phyloP scores from a whole-genome alignment of 768 basidiomycete species.

The Imleria badia region DNA sequence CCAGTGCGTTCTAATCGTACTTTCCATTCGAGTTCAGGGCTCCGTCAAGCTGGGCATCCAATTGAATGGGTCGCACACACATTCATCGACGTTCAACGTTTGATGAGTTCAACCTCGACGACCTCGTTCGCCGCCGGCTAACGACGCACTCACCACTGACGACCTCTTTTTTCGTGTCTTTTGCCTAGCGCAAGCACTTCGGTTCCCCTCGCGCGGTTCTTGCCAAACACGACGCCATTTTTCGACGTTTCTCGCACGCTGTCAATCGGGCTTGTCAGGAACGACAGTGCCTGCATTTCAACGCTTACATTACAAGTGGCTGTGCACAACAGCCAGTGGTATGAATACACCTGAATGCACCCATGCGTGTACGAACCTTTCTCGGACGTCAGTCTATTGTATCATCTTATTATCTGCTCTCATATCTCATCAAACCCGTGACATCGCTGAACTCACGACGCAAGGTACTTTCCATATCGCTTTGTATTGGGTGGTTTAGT shows the following conservation, averaged over 20 bases:
- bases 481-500: too few relatives aligned
- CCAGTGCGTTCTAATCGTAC: neutral
- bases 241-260: neutral
- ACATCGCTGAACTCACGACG: too few relatives aligned
- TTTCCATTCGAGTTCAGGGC: neutral
- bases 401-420: too few relatives aligned
- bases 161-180: neutral
- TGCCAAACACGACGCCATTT: neutral
- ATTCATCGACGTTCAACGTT: neutral
- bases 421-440: too few relatives aligned
- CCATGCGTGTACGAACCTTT: too few relatives aligned
- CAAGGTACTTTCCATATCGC: too few relatives aligned
- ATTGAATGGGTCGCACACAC: too few relatives aligned
- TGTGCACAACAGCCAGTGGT: too few relatives aligned
- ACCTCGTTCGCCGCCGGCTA: neutral
- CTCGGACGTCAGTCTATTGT: too few relatives aligned
- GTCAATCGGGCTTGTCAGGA: neutral
- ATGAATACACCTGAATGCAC: too few relatives aligned
- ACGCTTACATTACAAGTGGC: too few relatives aligned
- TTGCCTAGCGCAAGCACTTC: neutral
- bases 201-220: neutral
- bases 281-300: neutral
- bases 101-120: neutral
- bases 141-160: neutral
- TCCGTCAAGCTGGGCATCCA: neutral